These are phyloP conservation scores for Sicyos edulis DNA, from an alignment of 306 rosid genomes.

Conservation along the genomic window DNA sequence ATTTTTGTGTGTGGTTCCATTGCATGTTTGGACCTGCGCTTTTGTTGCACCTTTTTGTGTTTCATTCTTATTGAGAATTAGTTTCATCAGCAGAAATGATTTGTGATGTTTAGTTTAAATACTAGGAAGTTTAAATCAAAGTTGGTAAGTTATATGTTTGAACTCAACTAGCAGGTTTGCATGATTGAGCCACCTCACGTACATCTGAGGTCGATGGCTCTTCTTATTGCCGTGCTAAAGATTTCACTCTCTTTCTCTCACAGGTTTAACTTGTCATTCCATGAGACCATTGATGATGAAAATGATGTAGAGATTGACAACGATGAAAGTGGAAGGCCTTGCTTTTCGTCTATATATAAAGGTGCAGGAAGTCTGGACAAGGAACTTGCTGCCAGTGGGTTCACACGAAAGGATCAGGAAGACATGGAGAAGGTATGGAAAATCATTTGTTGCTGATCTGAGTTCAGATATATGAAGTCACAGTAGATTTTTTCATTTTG, in stretches of 20 bases:
- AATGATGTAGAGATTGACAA: constrained; percentile 42
- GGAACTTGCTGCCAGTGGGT: constrained; percentile 94
- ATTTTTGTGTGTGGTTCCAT: too few species aligned
- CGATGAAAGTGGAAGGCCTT: constrained; percentile 52
- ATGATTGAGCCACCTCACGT: background rate
- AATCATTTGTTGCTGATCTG: background rate
- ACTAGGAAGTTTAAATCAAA: background rate
- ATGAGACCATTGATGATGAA: constrained; percentile 46
- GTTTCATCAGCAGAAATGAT: background rate
- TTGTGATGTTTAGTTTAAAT: background rate
- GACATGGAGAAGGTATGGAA: constrained; percentile 60
- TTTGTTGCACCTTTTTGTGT: background rate
- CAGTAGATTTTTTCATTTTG: too few species aligned
- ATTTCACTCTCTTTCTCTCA: constrained; percentile 22
- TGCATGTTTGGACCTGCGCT: background rate
- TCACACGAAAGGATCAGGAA: constrained; percentile 66
- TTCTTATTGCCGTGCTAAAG: background rate
- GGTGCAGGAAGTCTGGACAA: constrained; percentile 62
- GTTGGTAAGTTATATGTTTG: background rate
- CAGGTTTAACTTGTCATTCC: constrained; percentile 68
- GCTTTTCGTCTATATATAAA: constrained; percentile 57
- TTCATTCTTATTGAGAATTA: background rate
- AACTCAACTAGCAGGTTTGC: background rate
- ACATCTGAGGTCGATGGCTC: too few species aligned
- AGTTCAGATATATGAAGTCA: background rate